phyloP scores from a whole-genome alignment of 2,329 filamentous ascomycete genomes.

The Sporothrix dimorphospora region DNA sequence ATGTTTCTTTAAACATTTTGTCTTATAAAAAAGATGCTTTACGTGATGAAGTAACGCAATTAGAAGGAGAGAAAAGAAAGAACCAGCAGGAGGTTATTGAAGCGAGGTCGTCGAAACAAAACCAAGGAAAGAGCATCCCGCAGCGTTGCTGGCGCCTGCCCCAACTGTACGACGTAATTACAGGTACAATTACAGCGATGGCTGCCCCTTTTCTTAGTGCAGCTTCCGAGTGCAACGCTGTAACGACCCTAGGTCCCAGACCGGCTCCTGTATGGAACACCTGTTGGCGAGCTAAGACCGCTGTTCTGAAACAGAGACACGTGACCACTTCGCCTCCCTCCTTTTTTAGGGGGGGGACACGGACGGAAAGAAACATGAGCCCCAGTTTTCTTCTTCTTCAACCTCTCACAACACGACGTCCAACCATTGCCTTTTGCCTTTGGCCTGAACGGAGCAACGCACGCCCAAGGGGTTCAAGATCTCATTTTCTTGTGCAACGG shows the following conservation, averaged over 20 bases:
- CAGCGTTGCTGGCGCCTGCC: background rate
- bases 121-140: background rate
- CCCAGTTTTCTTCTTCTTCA: constrained; percentile 20
- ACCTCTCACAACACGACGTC: constrained; percentile 6
- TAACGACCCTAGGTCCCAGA: background rate
- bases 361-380: background rate
- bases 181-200: background rate
- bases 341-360: constrained; percentile 8
- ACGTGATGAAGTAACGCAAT: background rate
- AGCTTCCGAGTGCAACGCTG: constrained; percentile 1
- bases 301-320: constrained; percentile 15
- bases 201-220: background rate
- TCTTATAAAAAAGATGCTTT: too few relatives aligned
- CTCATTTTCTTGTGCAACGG: constrained; percentile 1
- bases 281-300: constrained; percentile 15
- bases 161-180: background rate
- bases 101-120: background rate
- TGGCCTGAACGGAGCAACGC: background rate
- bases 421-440: background rate
- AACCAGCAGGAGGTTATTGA: background rate
- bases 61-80: background rate
- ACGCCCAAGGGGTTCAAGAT: constrained; percentile 17
- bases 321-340: constrained; percentile 11
- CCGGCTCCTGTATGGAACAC: background rate
- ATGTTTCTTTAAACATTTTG: too few relatives aligned